Evolutionary conservation across 208 protist species (phyloP).

Genomic region (Leishmania gerbilli): DNA sequence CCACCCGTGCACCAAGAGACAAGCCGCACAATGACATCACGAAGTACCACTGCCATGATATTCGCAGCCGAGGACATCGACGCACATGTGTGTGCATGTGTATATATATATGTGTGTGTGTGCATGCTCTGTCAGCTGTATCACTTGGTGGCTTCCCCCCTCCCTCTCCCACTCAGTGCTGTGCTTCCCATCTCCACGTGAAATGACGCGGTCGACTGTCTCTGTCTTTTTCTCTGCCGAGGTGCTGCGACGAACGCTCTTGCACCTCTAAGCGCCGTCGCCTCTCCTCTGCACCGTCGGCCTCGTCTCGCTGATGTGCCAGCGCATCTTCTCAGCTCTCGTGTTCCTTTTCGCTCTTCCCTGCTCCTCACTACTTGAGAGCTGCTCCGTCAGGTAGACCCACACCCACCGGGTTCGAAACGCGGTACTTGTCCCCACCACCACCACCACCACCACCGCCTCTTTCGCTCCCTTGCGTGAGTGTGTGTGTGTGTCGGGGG

Average conservation of each 20-base stretch:
- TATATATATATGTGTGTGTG: neutral
- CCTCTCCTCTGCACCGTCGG: neutral
- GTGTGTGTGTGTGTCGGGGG: neutral
- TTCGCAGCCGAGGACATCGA: neutral
- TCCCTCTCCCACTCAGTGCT: neutral
- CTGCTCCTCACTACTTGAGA: neutral
- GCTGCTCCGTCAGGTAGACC: neutral
- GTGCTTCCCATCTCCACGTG: neutral
- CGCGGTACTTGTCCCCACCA: neutral
- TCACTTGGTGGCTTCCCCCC: neutral
- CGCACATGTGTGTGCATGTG: neutral
- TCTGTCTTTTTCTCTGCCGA: neutral
- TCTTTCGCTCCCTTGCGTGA: neutral
- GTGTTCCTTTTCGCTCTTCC: neutral
- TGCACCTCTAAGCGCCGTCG: neutral
- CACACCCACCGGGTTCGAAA: neutral
- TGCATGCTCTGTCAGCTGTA: neutral
- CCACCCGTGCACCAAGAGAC: neutral
- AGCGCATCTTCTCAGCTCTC: conserved; percentile 2
- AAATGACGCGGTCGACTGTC: neutral
- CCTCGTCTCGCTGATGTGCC: neutral
- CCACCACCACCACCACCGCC: neutral
- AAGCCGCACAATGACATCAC: neutral
- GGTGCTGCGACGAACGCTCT: neutral
- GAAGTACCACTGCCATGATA: neutral